Evolutionary conservation across 2,329 filamentous ascomycete genomes (phyloP).

Genomic region (Pyricularia grisea): DNA sequence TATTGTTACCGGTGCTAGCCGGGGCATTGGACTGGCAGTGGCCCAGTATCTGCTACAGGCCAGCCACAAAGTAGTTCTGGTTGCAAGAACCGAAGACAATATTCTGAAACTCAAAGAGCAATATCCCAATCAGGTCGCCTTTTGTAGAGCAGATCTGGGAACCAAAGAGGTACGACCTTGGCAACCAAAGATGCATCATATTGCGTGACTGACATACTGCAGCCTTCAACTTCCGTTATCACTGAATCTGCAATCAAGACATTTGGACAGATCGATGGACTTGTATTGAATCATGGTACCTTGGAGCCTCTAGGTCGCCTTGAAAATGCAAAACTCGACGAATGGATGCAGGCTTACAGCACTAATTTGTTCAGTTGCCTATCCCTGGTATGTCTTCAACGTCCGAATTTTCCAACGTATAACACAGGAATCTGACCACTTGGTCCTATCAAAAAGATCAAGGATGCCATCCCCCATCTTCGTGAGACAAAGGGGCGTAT

Average conservation of each 20-base stretch:
- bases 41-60: slow-evolving; percentile 39
- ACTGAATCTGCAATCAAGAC: slow-evolving; percentile 54
- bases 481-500: slow-evolving; percentile 61
- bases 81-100: slow-evolving; percentile 42
- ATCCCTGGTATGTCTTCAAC: slow-evolving; percentile 49
- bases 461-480: slow-evolving; percentile 61
- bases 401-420: neutral
- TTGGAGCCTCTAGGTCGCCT: slow-evolving; percentile 68
- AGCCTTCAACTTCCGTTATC: slow-evolving; percentile 21
- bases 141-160: slow-evolving; percentile 44
- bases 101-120: slow-evolving; percentile 41
- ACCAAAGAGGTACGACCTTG: slow-evolving; percentile 33
- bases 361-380: slow-evolving; percentile 82
- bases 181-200: neutral
- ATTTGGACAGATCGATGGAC: slow-evolving; percentile 67
- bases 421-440: neutral
- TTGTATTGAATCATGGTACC: slow-evolving; percentile 83
- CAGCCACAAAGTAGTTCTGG: slow-evolving; percentile 49
- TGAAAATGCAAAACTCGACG: slow-evolving; percentile 54
- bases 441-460: slow-evolving; percentile 39
- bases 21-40: slow-evolving; percentile 51
- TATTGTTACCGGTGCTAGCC: slow-evolving; percentile 58
- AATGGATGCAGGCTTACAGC: slow-evolving; percentile 70
- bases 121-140: slow-evolving; percentile 44
- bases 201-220: slow-evolving; percentile 1